phyloP scores from a whole-genome alignment of 768 basidiomycete genomes.

The Boletus pseudopeckii region DNA sequence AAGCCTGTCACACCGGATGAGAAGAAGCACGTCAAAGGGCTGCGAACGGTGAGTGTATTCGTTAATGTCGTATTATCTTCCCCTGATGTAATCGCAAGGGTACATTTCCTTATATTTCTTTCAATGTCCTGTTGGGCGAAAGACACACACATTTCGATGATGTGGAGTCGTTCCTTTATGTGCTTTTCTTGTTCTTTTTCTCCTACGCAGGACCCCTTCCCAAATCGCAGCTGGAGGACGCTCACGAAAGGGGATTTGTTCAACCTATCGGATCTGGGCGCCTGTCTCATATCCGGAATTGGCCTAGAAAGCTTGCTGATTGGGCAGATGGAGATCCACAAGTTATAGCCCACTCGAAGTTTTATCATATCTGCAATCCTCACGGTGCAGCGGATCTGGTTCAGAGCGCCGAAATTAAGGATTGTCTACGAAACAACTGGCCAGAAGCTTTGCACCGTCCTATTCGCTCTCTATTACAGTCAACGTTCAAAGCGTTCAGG shows the following conservation, averaged over 20 bases:
- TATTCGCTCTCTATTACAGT: too few species aligned
- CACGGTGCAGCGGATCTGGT: too few species aligned
- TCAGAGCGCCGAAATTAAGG: too few species aligned
- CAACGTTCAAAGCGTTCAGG: too few species aligned
- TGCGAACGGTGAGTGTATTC: too few species aligned
- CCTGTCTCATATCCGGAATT: neutral
- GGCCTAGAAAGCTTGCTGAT: neutral
- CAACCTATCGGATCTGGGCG: neutral
- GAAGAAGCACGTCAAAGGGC: neutral
- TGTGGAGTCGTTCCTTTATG: slow-evolving; percentile 17
- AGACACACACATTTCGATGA: slow-evolving; percentile 10
- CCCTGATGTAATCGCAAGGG: neutral
- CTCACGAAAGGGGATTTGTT: neutral
- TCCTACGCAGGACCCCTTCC: slow-evolving; percentile 4
- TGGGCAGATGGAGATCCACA: neutral
- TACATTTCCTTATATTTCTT: slow-evolving; percentile 11
- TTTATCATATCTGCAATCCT: too few species aligned
- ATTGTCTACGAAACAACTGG: too few species aligned
- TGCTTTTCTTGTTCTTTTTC: slow-evolving; percentile 15
- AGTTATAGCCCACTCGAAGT: neutral
- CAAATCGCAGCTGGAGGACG: neutral
- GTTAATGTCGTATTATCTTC: neutral
- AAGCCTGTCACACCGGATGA: too few species aligned
- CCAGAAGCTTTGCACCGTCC: too few species aligned
- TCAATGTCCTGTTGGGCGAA: slow-evolving; percentile 1